Base-by-base conservation (phyloP, 352 stramenopile species). In the Phytophthora sansomeana region DNA sequence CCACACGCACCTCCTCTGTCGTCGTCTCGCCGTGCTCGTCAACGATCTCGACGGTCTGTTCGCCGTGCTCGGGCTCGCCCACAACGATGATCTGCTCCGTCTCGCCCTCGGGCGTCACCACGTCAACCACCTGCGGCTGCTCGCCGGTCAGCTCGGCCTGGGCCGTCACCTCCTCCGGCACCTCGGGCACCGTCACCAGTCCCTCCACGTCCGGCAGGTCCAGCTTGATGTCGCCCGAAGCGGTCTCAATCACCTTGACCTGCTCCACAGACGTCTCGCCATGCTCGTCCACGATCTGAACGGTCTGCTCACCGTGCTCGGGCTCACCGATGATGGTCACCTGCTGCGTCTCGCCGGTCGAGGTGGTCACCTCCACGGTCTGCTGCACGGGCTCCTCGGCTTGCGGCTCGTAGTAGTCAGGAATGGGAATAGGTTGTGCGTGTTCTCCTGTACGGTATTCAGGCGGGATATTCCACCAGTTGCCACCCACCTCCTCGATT, bases 151-250 rank as follows among this genome's bases (percentile, higher is more conserved):
- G 19, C n/a, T 41, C 26, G n/a, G 43, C 55, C 36, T 69, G 57
- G 52, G 78, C 74, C 4, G 67, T 72, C 73, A 80, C 73, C 26
- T 51, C 69, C 8, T 39, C 14, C 16, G 59, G 55, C 32, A 52
- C 24, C 41, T 67, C 26, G 43, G 36, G 44, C 35, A 55, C 49
- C 24, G 35, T 14, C 56, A 67, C 53, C 1, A 44, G n/a, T 3
- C 47, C 47, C 17, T 65, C 36, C 11, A 16, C 46, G 5, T 65
- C 57, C 26, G 47, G 33, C 13, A 65, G 33, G 44, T 29, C 52
- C n/a, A 65, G 17, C 47, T 47, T 58, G 21, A 19, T 0, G 17
- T 47, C 57, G 44, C 36, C 49, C 3, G 44, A 32, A 5, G 33
- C 8, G 4, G 41, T 67, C 58, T 67, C 48, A 14, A 59, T 14